These are phyloP conservation scores for Tuber calosporum DNA, from an alignment of 495 filamentous ascomycete genomes.

Conservation along the genomic window DNA sequence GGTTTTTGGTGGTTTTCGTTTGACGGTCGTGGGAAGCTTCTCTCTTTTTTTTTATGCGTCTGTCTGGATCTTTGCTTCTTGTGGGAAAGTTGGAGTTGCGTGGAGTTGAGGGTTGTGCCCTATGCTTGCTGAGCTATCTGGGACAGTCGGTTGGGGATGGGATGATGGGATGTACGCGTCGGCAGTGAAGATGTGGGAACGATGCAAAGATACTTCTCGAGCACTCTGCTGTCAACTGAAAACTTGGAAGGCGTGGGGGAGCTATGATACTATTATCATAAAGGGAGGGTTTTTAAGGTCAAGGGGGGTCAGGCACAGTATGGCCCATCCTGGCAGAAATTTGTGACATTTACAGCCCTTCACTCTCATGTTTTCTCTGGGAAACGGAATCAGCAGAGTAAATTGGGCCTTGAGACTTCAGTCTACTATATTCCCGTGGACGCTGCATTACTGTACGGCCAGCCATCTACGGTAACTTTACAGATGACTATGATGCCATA, in stretches of 20 bases:
- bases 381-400: background rate
- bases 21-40: background rate
- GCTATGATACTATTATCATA: too few species aligned
- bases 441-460: background rate
- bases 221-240: too few species aligned
- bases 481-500: background rate
- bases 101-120: slow-evolving; percentile 10
- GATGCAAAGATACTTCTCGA: too few species aligned
- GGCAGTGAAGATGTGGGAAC: background rate
- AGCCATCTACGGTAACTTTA: background rate
- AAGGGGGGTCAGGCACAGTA: too few species aligned
- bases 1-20: slow-evolving; percentile 21
- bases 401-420: background rate
- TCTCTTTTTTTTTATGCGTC: background rate
- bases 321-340: background rate
- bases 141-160: background rate
- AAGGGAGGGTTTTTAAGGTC: too few species aligned
- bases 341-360: background rate
- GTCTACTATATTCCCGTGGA: background rate
- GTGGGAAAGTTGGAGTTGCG: slow-evolving; percentile 5
- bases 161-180: background rate
- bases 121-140: background rate
- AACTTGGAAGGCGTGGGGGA: too few species aligned
- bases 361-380: background rate
- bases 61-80: background rate